Conservation (phyloP, 1,284 basidiomycete genomes). For the Pseudozyma flocculosa region DNA sequence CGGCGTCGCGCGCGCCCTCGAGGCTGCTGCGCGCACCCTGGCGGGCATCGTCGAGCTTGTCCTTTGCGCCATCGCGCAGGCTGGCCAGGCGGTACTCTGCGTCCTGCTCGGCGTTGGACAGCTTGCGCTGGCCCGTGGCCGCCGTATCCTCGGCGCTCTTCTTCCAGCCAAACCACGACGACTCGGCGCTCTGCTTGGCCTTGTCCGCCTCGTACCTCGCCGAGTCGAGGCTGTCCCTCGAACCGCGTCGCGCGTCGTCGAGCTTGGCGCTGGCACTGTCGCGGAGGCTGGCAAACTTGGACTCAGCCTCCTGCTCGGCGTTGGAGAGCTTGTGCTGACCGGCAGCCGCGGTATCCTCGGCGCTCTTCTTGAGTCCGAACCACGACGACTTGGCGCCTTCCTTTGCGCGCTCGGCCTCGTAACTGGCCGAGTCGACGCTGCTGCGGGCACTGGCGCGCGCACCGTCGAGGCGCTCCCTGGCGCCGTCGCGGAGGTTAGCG, state of each 20-base stretch:
- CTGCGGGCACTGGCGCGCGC: conserved; percentile 7
- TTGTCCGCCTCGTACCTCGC: too few species aligned
- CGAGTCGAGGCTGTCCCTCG: too few species aligned
- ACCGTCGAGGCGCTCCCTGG: conserved; percentile 9
- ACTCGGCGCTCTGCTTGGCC: conserved; percentile 9
- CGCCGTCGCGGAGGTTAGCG: conserved; percentile 12
- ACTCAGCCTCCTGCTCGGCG: conserved; percentile 15
- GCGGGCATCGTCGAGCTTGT: conserved; percentile 21
- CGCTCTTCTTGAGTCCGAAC: conserved; percentile 10
- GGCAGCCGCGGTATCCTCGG: conserved; percentile 11
- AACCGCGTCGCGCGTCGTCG: too few species aligned
- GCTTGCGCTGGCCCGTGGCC: conserved; percentile 15
- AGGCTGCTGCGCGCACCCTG: conserved; percentile 11
- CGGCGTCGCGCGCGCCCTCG: conserved; percentile 9
- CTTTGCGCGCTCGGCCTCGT: conserved; percentile 18
- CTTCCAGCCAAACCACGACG: conserved; percentile 25
- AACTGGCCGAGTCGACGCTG: conserved; percentile 8
- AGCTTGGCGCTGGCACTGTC: conserved; percentile 5
- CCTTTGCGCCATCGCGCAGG: conserved; percentile 8
- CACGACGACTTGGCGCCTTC: conserved; percentile 12
- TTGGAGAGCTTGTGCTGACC: conserved; percentile 15
- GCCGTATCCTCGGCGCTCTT: conserved; percentile 17
- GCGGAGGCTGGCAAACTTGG: neutral
- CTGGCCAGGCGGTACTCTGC: conserved; percentile 29
- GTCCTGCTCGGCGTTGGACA: conserved; percentile 20